A percentile compares a stretch with the other conserved stretches of the same genome.
phyloP scores from a whole-genome alignment of 768 basidiomycete species.

The Leccinum longicurvipes region DNA sequence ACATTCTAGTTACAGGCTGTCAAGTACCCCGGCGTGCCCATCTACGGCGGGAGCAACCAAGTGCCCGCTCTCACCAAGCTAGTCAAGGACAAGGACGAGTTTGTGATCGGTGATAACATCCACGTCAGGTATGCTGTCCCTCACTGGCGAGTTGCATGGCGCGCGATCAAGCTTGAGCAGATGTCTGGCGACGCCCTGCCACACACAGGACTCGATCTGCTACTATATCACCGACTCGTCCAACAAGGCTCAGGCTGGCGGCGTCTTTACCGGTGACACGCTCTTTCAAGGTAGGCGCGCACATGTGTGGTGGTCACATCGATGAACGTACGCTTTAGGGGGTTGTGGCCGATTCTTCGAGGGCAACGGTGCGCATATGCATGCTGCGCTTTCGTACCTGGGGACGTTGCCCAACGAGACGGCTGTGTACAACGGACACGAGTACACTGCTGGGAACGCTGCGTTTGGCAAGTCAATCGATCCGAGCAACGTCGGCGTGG shows the following conservation, averaged over 20 bases:
- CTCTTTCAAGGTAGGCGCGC: slow-evolving; percentile 54
- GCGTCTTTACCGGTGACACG: slow-evolving; percentile 93
- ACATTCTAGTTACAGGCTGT: slow-evolving; percentile 32
- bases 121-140: slow-evolving; percentile 49
- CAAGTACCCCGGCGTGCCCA: slow-evolving; percentile 44
- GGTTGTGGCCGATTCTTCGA: slow-evolving; percentile 97
- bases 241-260: slow-evolving; percentile 52
- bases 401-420: slow-evolving; percentile 76
- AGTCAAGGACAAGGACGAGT: slow-evolving; percentile 79
- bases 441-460: slow-evolving; percentile 77
- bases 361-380: slow-evolving; percentile 78
- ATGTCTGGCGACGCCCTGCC: slow-evolving; percentile 86
- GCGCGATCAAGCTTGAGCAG: slow-evolving; percentile 34
- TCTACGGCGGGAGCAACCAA: slow-evolving; percentile 78
- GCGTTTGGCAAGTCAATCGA: slow-evolving; percentile 67
- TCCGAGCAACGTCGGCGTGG: slow-evolving; percentile 60
- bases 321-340: slow-evolving; percentile 36
- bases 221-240: slow-evolving; percentile 64
- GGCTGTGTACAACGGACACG: slow-evolving; percentile 85
- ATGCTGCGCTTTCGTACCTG: slow-evolving; percentile 63
- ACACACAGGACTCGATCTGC: slow-evolving; percentile 96
- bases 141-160: not conserved
- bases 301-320: not conserved
- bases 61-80: slow-evolving; percentile 64
- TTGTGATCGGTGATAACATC: slow-evolving; percentile 66